Evolutionary conservation across 495 filamentous ascomycete genomes (phyloP).

Genomic region (Tetracladium setigerum): DNA sequence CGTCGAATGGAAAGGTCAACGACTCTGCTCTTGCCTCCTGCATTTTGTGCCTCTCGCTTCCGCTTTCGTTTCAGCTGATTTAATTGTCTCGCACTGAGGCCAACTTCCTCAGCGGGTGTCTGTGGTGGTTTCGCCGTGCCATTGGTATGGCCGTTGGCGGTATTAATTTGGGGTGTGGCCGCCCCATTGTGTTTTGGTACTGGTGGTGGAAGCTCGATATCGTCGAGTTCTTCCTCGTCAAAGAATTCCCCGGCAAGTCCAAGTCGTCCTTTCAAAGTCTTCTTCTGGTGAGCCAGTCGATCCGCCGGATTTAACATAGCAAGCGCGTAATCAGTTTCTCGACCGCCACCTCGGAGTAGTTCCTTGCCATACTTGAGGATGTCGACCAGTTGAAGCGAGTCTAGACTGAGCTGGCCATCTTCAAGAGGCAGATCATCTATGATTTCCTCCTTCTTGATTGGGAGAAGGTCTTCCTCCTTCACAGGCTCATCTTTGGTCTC

Average conservation of each 20-base stretch:
- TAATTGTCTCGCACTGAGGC: slow-evolving; percentile 81
- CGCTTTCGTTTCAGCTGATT: slow-evolving; percentile 91
- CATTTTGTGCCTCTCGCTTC: slow-evolving; percentile 74
- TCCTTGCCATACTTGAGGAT: slow-evolving; percentile 77
- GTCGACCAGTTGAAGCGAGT: slow-evolving; percentile 65
- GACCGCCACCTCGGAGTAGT: slow-evolving; percentile 72
- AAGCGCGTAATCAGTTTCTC: slow-evolving; percentile 75
- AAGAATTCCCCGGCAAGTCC: slow-evolving; percentile 74
- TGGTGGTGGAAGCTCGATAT: slow-evolving; percentile 53
- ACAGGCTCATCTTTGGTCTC: slow-evolving; percentile 43
- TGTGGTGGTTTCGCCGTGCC: neutral
- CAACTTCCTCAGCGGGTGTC: slow-evolving; percentile 24
- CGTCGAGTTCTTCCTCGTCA: slow-evolving; percentile 66
- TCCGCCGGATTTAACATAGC: slow-evolving; percentile 72
- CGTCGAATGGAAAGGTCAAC: slow-evolving; percentile 73
- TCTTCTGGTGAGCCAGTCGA: slow-evolving; percentile 80
- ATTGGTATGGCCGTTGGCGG: slow-evolving; percentile 23
- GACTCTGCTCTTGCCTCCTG: slow-evolving; percentile 78
- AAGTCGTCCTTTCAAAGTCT: slow-evolving; percentile 71
- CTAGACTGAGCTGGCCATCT: slow-evolving; percentile 50
- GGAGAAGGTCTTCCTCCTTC: slow-evolving; percentile 41
- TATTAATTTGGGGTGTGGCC: slow-evolving; percentile 14
- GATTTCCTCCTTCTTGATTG: slow-evolving; percentile 43
- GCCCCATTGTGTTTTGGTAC: slow-evolving; percentile 23
- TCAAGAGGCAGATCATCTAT: slow-evolving; percentile 11